phyloP scores from a whole-genome alignment of 2,329 filamentous ascomycete species.

The Pseudocercospora pini-densiflorae region DNA sequence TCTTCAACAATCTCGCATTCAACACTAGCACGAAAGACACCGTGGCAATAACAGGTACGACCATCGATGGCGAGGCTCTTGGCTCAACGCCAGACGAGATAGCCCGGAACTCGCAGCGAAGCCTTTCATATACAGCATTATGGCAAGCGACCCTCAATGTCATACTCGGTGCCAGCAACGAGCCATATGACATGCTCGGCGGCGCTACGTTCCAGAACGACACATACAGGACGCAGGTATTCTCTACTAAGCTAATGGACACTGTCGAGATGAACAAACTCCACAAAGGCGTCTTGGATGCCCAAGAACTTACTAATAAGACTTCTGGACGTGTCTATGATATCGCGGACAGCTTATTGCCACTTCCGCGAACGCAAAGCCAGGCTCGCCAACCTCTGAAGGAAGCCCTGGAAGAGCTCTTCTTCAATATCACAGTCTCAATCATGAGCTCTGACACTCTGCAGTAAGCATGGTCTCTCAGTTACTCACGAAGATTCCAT shows the following conservation, averaged over 20 bases:
- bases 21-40: not conserved
- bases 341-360: conserved; percentile 8
- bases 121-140: conserved; percentile 9
- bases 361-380: not conserved
- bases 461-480: not conserved
- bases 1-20: not conserved
- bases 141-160: conserved; percentile 7
- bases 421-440: conserved; percentile 27
- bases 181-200: not conserved
- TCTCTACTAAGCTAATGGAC: conserved; percentile 8
- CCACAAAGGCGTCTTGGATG: not conserved
- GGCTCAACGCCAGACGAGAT: not conserved
- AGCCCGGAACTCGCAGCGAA: not conserved
- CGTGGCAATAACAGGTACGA: not conserved
- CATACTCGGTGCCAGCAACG: conserved; percentile 12
- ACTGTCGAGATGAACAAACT: conserved; percentile 1
- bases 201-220: not conserved
- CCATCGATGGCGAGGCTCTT: not conserved
- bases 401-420: conserved; percentile 18
- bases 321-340: conserved; percentile 7
- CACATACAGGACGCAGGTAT: conserved; percentile 1
- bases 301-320: not conserved
- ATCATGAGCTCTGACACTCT: conserved; percentile 22
- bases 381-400: not conserved
- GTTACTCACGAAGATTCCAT: not conserved